Evolutionary conservation across 192 early-diverging fungal species (phyloP).

Genomic region (Phlyctochytrium bullatum): DNA sequence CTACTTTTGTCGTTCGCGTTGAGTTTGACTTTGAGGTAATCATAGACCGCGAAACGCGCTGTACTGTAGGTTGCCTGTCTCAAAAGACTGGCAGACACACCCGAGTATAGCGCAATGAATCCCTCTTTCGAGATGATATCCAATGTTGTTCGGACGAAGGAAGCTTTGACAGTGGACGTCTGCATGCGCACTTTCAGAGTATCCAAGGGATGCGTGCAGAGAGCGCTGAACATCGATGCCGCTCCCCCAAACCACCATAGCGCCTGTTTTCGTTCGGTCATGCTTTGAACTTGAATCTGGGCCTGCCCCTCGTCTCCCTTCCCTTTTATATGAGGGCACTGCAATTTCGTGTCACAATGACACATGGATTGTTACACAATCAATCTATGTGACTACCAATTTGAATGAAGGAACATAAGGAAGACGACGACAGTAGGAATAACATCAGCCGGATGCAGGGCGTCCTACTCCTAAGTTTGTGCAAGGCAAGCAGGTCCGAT

Average conservation of each 20-base stretch:
- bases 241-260: neutral
- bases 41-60: constrained; percentile 42
- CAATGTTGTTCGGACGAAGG: neutral
- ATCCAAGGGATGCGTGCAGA: constrained; percentile 36
- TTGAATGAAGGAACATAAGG: too few relatives aligned
- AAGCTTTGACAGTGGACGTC: neutral
- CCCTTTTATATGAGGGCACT: too few relatives aligned
- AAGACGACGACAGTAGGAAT: too few relatives aligned
- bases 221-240: constrained; percentile 3
- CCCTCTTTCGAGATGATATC: constrained; percentile 23
- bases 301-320: neutral
- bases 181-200: constrained; percentile 33
- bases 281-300: too few relatives aligned
- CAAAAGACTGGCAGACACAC: constrained; percentile 35
- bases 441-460: too few relatives aligned
- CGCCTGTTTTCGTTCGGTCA: neutral
- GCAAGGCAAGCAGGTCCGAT: too few relatives aligned
- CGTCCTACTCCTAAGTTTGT: too few relatives aligned
- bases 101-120: constrained; percentile 25
- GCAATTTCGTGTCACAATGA: too few relatives aligned
- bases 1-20: neutral
- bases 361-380: too few relatives aligned
- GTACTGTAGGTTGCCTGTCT: constrained; percentile 42
- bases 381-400: too few relatives aligned
- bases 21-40: constrained; percentile 12